Conservation (phyloP, 441 rosid species). For the Viola pubescens region DNA sequence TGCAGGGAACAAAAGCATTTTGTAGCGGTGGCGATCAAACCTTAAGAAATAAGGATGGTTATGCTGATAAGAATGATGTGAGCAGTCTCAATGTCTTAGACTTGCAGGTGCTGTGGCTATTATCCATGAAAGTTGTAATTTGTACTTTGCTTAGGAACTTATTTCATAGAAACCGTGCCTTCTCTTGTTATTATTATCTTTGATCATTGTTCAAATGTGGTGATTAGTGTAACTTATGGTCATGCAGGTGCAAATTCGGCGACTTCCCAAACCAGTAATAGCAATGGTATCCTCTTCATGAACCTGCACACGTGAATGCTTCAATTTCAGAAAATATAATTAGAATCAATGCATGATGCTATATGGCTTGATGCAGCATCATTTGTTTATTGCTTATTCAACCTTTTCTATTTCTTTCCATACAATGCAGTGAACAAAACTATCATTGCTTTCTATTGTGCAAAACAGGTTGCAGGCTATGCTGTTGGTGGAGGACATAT, state of each 20-base stretch:
- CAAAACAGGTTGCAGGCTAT: conserved; percentile 84
- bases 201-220: neutral
- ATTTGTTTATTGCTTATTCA: neutral
- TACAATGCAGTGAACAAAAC: conserved; percentile 2
- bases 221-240: conserved; percentile 13
- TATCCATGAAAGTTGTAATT: neutral
- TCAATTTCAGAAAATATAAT: neutral
- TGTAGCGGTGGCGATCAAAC: conserved; percentile 93
- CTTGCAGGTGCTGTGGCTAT: conserved; percentile 48
- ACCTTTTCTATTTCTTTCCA: neutral
- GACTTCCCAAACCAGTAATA: conserved; percentile 89
- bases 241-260: conserved; percentile 76
- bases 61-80: conserved; percentile 61
- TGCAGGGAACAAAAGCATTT: conserved; percentile 82
- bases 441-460: neutral
- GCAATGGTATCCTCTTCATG: conserved; percentile 58
- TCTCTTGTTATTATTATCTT: neutral
- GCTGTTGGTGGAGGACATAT: conserved; percentile 94
- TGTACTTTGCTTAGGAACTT: neutral
- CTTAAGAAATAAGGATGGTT: conserved; percentile 59
- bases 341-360: neutral
- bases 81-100: conserved; percentile 79
- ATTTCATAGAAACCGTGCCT: neutral
- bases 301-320: conserved; percentile 1
- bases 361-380: neutral